Base-by-base conservation (phyloP, 1,284 basidiomycete species). In the Malassezia brasiliensis region DNA sequence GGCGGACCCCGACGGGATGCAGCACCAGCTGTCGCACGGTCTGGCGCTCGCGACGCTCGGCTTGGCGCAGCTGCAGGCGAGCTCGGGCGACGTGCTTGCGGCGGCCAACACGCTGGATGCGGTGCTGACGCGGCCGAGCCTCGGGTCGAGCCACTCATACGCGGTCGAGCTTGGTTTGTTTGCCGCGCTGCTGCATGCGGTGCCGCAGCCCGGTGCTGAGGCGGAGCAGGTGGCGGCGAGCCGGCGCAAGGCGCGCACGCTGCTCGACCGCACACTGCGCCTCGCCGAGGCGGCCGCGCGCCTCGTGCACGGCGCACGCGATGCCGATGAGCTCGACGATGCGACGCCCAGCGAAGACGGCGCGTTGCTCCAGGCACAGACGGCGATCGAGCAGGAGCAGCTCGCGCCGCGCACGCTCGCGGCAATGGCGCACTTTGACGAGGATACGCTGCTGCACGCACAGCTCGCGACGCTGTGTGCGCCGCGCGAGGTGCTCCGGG, bases 11-110 rank as follows among this genome's bases (percentile, higher is more conserved):
- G 45, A 48, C 15, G 25, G 34, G 25, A 19, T 39, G 19, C 15
- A 19, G 32, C 35, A 41, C 37, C 63, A 62, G 39, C 53, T 71
- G 10, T 48, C 61, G 10, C 60, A 61, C 22, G 63, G 45, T 42
- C 59, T 62, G 3, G 67, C 69, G 35, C 61, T 72, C 34, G 65
- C 70, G n/a, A 58, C 63, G 2, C 59, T 74, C n/a, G 66, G 69
- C 41, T 56, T 69, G 0, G 69, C 72, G 17, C 72, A 74, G 54
- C 63, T 70, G 31, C 67, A 73, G 52, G 53, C 69, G 34, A 55
- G 59, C 17, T 63, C 65, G 22, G 60, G 64, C 20, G 68, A 69
- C 38, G 50, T 53, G 25, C 59, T 68, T 8, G 66, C 66, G 5
- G 70, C 70, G 17, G 62, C 62, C 38, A 64, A 64, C 51, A 67